Base-by-base conservation (phyloP, 768 basidiomycete genomes). In the Lactarius pseudohatsudake region DNA sequence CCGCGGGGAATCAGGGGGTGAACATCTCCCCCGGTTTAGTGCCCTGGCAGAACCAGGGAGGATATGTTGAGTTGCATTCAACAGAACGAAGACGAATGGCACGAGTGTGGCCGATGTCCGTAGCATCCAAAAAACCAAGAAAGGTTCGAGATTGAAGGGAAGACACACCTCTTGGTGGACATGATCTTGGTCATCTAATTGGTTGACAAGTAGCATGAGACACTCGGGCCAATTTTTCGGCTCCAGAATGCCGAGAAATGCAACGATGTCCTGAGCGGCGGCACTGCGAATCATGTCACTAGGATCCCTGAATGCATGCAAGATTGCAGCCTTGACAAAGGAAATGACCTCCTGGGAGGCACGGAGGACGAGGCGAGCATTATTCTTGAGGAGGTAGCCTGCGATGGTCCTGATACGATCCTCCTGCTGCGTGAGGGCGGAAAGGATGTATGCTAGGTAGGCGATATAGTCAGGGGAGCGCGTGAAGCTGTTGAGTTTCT, bases 341-440 rank as follows among this genome's bases (percentile, higher is more conserved):
- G 85, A 80, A 36, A 84, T 81, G 26, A 94, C 89, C 57, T 88
- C 85, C 20, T 82, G 80, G 28, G 86, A 79, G 8, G 87, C 84
- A 57, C 81, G 82, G 62, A 94, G 81, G 75, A 95, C 88, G 70
- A 90, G 83, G 65, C 87, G 84, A 54, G 92, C 85, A 73, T 94
- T 95, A 78, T 99, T 98, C 86, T 99, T 99, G 77, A 99, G 86
- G 28, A 98, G 82, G 73, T 98, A 92, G 53, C 96, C 96, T 30
- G 96, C 96, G 79, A 98, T 96, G 66, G 93, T 92, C 61, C 96
- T 87, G 76, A 96, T 94, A 59, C 91, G 90, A 75, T 94, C 94
- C 74, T 95, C 90, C 79, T 98, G 94, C 67, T 85, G 82, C 2
- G 88, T 82, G 81, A 92, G 79, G 55, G 83, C 82, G 65, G 90